phyloP scores from a whole-genome alignment of 1,284 basidiomycete species.

The Exobasidium rhododendri region DNA sequence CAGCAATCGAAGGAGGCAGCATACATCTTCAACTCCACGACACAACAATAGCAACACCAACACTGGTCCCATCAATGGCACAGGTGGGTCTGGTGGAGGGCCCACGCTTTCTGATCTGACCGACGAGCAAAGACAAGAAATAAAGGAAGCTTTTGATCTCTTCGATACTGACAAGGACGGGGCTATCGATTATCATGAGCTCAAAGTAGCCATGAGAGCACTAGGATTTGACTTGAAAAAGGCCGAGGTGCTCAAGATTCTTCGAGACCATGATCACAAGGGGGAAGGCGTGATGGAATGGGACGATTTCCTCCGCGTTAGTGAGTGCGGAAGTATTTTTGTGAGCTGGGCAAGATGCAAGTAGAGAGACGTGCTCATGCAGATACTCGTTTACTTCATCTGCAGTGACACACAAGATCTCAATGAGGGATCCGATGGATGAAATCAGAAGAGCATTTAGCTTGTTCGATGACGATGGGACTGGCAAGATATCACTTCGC shows the following conservation, averaged over 20 bases:
- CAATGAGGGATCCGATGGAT: constrained; percentile 90
- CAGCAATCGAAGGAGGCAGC: neutral
- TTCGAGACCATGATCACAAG: constrained; percentile 86
- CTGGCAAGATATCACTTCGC: constrained; percentile 86
- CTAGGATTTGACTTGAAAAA: constrained; percentile 98
- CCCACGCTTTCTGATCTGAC: constrained; percentile 60
- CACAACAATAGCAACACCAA: neutral
- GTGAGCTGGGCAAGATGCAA: neutral
- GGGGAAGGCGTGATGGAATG: constrained; percentile 90
- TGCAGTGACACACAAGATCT: constrained; percentile 87
- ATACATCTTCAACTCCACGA: neutral
- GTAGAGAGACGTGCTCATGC: neutral
- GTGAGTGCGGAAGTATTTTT: constrained; percentile 62
- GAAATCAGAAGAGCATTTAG: constrained; percentile 93
- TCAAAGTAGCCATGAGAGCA: constrained; percentile 97
- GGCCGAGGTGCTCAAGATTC: constrained; percentile 90
- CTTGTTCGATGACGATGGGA: constrained; percentile 92
- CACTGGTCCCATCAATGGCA: neutral
- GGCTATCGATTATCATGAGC: constrained; percentile 78
- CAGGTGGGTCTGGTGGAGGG: neutral
- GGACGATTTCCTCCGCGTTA: constrained; percentile 90
- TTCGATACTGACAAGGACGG: constrained; percentile 99
- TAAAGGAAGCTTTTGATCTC: constrained; percentile 97
- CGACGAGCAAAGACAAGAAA: constrained; percentile 94
- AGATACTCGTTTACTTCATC: neutral